Percentiles rank a stretch among this genome's conserved stretches.
Conservation (phyloP, 148 eudicot species). For the Vaccinium vitisidaea region DNA sequence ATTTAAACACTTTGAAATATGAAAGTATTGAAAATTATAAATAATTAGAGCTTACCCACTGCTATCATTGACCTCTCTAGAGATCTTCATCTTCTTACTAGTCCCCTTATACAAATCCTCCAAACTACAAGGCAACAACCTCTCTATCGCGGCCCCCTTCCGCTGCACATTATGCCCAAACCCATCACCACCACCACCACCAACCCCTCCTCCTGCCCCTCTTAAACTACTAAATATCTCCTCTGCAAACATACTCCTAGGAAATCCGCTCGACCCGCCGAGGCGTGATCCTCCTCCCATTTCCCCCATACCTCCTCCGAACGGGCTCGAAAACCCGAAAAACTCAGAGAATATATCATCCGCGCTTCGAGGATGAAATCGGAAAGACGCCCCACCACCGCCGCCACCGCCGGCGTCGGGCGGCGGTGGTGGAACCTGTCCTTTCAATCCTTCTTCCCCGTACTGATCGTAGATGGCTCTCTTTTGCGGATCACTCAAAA, state of each 20-base stretch:
- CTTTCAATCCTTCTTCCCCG: constrained; percentile 84
- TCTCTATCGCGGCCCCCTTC: constrained; percentile 56
- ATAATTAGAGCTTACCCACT: constrained; percentile 48
- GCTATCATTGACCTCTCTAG: constrained; percentile 55
- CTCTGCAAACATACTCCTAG: constrained; percentile 58
- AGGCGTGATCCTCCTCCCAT: constrained; percentile 10
- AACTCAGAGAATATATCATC: constrained; percentile 83
- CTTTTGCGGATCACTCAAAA: constrained; percentile 83
- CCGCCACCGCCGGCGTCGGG: constrained; percentile 18
- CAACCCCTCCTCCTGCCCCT: constrained; percentile 9
- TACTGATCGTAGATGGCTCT: constrained; percentile 75
- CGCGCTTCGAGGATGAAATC: constrained; percentile 64
- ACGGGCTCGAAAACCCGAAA: constrained; percentile 71
- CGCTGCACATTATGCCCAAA: constrained; percentile 33
- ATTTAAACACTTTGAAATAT: not conserved
- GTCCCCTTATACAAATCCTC: constrained; percentile 84
- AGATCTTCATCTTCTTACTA: constrained; percentile 82
- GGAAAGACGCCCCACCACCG: constrained; percentile 36
- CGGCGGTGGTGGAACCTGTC: constrained; percentile 73
- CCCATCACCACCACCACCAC: constrained; percentile 40
- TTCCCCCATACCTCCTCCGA: constrained; percentile 30
- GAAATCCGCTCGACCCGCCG: constrained; percentile 35
- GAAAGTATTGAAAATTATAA: not conserved
- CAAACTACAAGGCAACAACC: constrained; percentile 65
- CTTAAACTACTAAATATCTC: constrained; percentile 53